Evolutionary conservation across 305 asterid genomes (phyloP).

Genomic region (Fraxinus floribunda): DNA sequence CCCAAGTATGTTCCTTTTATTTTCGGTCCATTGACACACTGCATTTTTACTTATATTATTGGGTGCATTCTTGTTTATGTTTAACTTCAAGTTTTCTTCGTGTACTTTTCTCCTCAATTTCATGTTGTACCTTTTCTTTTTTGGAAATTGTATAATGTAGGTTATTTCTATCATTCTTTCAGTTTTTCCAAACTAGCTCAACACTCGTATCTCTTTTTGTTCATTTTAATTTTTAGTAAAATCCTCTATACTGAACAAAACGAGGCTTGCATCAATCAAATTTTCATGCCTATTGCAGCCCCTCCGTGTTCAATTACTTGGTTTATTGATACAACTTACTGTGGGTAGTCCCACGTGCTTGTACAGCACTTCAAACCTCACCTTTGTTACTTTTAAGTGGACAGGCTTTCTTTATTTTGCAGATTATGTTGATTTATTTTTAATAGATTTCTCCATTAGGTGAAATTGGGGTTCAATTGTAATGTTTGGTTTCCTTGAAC

Average conservation of each 20-base stretch:
- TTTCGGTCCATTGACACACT: background rate
- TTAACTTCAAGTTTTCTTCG: background rate
- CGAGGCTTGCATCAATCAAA: background rate
- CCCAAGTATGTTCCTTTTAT: background rate
- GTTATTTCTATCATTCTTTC: slow-evolving; percentile 2
- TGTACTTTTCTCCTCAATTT: background rate
- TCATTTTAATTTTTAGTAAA: background rate
- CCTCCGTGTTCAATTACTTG: background rate
- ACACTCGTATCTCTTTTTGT: background rate
- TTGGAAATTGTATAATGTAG: slow-evolving; percentile 3
- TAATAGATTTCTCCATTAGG: background rate
- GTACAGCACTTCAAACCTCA: background rate
- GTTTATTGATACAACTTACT: background rate
- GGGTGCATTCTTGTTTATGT: background rate
- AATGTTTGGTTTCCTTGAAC: background rate
- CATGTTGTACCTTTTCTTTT: slow-evolving; percentile 4
- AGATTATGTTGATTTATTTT: background rate
- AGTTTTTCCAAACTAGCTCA: slow-evolving; percentile 8
- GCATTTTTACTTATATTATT: background rate
- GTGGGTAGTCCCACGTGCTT: background rate
- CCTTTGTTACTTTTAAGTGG: background rate
- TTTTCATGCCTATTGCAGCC: background rate
- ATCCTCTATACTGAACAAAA: background rate
- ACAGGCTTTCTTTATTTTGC: background rate
- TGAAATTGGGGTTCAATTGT: background rate